A percentile compares a stretch with the other conserved stretches of the same genome.
Conservation (phyloP, 371 early-diverging fungal species). For the Apophysomyces ossiformis region DNA sequence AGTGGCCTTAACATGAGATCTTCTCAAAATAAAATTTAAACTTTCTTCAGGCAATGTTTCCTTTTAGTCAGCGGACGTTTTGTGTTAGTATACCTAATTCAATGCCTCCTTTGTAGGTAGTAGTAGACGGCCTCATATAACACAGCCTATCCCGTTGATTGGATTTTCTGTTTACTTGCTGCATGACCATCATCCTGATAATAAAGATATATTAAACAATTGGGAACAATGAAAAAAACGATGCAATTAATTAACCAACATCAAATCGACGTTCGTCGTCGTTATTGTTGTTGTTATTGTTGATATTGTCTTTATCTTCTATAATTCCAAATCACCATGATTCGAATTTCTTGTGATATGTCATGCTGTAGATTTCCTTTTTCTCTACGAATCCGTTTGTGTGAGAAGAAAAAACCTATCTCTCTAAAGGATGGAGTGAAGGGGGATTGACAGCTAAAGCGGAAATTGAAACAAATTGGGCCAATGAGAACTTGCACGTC, state of each 20-base stretch:
- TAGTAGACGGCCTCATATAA: neutral
- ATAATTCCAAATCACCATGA: too few species aligned
- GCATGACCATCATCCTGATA: neutral
- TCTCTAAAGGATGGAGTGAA: too few species aligned
- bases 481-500: conserved; percentile 10
- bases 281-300: neutral
- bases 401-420: neutral
- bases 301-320: too few species aligned
- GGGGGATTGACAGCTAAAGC: conserved; percentile 1
- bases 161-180: neutral
- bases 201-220: too few species aligned
- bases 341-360: neutral
- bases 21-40: conserved; percentile 6
- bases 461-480: neutral
- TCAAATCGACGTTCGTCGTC: neutral
- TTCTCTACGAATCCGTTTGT: neutral
- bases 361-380: conserved; percentile 6
- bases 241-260: neutral
- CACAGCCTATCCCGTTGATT: neutral
- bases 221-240: neutral
- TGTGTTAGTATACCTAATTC: neutral
- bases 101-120: neutral
- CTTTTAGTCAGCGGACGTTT: conserved; percentile 6
- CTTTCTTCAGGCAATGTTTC: conserved; percentile 5
- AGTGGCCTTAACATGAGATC: conserved; percentile 1